Percentiles rank a stretch among this genome's conserved stretches.
phyloP scores from a whole-genome alignment of 768 basidiomycete genomes.

The Boletales sp. region DNA sequence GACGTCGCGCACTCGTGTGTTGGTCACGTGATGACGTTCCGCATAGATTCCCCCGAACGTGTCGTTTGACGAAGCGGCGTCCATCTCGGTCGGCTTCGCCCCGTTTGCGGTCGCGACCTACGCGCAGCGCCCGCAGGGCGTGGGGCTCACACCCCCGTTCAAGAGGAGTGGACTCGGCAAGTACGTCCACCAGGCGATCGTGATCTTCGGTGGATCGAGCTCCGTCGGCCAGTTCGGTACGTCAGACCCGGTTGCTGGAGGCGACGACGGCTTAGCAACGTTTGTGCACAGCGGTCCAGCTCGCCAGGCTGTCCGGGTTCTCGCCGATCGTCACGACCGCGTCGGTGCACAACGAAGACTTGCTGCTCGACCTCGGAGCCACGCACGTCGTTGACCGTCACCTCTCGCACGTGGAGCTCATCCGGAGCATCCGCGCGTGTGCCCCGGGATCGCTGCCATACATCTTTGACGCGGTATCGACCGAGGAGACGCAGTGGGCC shows the following conservation, averaged over 20 bases:
- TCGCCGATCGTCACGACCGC: slow-evolving; percentile 38
- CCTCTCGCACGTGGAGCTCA: slow-evolving; percentile 10
- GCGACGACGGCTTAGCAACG: too few species aligned
- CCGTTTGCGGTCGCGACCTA: slow-evolving; percentile 35
- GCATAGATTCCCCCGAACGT: slow-evolving; percentile 31
- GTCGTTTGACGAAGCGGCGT: slow-evolving; percentile 36
- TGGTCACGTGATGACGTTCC: not conserved
- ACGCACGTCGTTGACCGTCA: slow-evolving; percentile 32
- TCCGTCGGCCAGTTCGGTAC: slow-evolving; percentile 37
- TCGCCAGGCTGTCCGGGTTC: slow-evolving; percentile 31
- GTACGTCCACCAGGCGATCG: slow-evolving; percentile 28
- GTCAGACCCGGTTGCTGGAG: not conserved
- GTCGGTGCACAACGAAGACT: slow-evolving; percentile 29
- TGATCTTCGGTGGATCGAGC: slow-evolving; percentile 36
- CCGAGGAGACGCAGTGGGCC: slow-evolving; percentile 29
- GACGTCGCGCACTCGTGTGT: not conserved
- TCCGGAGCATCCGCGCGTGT: not conserved
- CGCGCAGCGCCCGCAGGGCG: slow-evolving; percentile 19
- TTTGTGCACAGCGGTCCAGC: slow-evolving; percentile 24
- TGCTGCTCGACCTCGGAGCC: slow-evolving; percentile 33
- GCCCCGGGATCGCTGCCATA: not conserved
- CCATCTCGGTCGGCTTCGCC: slow-evolving; percentile 31
- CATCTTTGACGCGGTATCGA: slow-evolving; percentile 32
- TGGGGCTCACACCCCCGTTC: slow-evolving; percentile 28
- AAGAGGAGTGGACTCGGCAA: slow-evolving; percentile 25